phyloP scores from a whole-genome alignment of 345 rosid species.

The Corchorus olitorius region DNA sequence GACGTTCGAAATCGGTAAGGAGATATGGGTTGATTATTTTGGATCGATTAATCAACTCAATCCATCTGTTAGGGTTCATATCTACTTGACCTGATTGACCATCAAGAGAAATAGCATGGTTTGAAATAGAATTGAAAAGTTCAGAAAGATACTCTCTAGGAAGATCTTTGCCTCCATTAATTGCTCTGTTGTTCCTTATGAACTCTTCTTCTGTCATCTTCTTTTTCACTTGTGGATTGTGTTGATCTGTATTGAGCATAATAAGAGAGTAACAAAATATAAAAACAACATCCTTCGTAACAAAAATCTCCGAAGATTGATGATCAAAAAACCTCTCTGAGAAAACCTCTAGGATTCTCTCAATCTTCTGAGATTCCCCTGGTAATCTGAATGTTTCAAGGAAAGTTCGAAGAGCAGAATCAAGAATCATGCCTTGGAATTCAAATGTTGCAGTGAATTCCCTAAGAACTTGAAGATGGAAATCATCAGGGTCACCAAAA shows the following conservation, averaged over 20 bases:
- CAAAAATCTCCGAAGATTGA: slow-evolving; percentile 69
- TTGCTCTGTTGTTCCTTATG: slow-evolving; percentile 80
- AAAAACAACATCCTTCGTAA: slow-evolving; percentile 69
- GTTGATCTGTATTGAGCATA: slow-evolving; percentile 95
- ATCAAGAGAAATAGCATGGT: slow-evolving; percentile 51
- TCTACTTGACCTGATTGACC: slow-evolving; percentile 56
- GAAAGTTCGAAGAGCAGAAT: slow-evolving; percentile 71
- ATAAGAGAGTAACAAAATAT: slow-evolving; percentile 86
- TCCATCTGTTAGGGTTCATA: slow-evolving; percentile 80
- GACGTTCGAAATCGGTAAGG: slow-evolving; percentile 58
- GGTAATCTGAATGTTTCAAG: slow-evolving; percentile 84
- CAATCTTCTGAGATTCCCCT: slow-evolving; percentile 90
- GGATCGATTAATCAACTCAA: slow-evolving; percentile 67
- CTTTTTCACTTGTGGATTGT: slow-evolving; percentile 89
- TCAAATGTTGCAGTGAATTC: slow-evolving; percentile 77
- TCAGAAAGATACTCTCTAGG: slow-evolving; percentile 90
- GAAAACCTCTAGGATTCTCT: slow-evolving; percentile 78
- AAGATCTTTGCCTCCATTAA: slow-evolving; percentile 83
- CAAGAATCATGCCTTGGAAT: slow-evolving; percentile 83
- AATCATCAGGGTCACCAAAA: slow-evolving; percentile 88
- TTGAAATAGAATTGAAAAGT: slow-evolving; percentile 74
- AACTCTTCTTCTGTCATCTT: slow-evolving; percentile 98
- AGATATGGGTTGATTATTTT: slow-evolving; percentile 48
- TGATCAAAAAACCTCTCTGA: slow-evolving; percentile 71
- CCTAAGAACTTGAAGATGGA: slow-evolving; percentile 66